A percentile compares a stretch with the other conserved stretches of the same genome.
Conservation (phyloP, 257 asterid genomes). For the Solanum pimpinellifolium region DNA sequence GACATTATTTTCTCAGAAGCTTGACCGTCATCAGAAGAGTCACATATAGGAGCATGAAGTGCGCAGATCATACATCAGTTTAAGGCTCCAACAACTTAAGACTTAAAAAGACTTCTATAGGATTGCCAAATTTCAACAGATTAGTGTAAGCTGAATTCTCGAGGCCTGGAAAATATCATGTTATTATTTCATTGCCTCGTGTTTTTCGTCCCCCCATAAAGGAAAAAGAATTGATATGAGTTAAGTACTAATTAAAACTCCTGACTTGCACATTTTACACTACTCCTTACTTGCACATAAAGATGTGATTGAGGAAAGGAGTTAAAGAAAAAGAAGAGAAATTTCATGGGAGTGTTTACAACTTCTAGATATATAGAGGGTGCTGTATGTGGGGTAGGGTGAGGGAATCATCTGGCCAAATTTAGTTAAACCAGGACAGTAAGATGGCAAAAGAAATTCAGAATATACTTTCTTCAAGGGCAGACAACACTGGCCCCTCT, state of each 20-base stretch:
- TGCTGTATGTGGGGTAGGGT: background rate
- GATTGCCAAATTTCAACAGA: background rate
- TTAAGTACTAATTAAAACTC: background rate
- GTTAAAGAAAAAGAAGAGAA: background rate
- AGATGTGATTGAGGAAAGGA: background rate
- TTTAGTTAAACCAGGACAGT: background rate
- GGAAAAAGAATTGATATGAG: background rate
- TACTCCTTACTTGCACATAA: background rate
- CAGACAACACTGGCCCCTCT: background rate
- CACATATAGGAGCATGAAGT: background rate
- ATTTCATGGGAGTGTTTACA: background rate
- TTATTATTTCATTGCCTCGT: background rate
- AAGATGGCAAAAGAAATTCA: background rate
- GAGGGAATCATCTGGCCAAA: background rate
- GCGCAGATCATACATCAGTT: background rate
- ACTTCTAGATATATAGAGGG: background rate
- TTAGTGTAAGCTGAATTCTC: background rate
- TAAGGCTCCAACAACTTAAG: background rate
- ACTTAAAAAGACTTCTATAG: background rate
- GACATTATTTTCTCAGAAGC: background rate
- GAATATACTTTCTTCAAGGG: background rate
- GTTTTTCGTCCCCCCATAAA: background rate
- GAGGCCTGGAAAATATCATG: background rate
- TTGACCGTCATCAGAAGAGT: background rate
- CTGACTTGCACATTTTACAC: background rate